phyloP scores from a whole-genome alignment of 1,139 yeast genomes.

The Yamadazyma jaroonii region DNA sequence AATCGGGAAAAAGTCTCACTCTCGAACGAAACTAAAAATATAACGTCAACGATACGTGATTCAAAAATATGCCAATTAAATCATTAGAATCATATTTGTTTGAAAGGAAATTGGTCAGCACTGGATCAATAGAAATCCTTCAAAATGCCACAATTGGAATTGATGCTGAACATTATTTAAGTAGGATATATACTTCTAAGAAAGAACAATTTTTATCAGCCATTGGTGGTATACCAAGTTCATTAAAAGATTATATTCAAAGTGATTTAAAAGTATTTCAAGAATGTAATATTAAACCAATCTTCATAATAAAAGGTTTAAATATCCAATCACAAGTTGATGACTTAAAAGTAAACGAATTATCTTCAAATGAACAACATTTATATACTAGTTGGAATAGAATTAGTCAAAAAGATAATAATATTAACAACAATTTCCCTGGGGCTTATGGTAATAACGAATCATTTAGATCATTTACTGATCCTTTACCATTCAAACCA shows the following conservation, averaged over 20 bases:
- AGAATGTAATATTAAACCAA: conserved; percentile 65
- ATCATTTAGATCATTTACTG: conserved; percentile 45
- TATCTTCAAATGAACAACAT: conserved; percentile 46
- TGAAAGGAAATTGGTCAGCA: conserved; percentile 64
- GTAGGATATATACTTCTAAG: conserved; percentile 58
- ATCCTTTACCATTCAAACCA: conserved; percentile 47
- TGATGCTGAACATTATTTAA: conserved; percentile 77
- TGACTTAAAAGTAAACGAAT: conserved; percentile 34
- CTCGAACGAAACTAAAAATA: not conserved
- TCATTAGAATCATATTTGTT: conserved; percentile 69
- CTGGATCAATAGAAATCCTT: conserved; percentile 63
- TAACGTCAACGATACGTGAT: not conserved
- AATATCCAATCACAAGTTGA: conserved; percentile 33
- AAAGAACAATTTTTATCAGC: conserved; percentile 76
- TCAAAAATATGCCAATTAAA: conserved; percentile 48
- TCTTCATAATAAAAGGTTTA: conserved; percentile 70
- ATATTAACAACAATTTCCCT: conserved; percentile 17
- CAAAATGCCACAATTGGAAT: conserved; percentile 75
- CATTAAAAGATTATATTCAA: conserved; percentile 56
- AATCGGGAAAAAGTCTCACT: not conserved
- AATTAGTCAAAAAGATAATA: conserved; percentile 20
- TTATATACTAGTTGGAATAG: conserved; percentile 47
- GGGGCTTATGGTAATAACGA: conserved; percentile 29
- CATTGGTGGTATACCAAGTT: conserved; percentile 77
- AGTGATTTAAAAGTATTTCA: conserved; percentile 62